Evolutionary conservation across 306 rosid species (phyloP), one percentile per base, ranked within the genome.

Genomic region (Hylodesmum podocarpum): DNA sequence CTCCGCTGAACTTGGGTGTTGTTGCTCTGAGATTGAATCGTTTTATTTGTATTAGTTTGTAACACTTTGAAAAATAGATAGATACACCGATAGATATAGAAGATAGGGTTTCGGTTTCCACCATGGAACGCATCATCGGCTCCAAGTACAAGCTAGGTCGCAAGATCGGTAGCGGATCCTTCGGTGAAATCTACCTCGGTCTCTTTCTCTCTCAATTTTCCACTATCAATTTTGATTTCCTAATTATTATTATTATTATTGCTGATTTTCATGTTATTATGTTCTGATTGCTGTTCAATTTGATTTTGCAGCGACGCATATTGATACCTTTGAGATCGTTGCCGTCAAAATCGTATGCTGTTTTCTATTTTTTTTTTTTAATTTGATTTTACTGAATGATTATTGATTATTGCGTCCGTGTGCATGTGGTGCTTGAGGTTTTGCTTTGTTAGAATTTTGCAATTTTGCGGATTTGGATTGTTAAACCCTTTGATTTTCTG

Each of bases 141-240:
- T 78, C 86, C 65, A 90, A 90, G 87, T 94, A 82, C 87, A 94
- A 90, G 87, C 91, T 91, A 33, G 97, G 98, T 68, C 93, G 97
- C 73, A 94, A 94, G 94, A 94, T 94, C 93, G 98, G 98, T 54
- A 91, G 98, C 83, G 98, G 97, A 82, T 94, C 98, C 71, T 94
- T 94, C 78, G 98, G 98, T 3, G 97, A 94, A 89, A 94, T 94
- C 79, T 94, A 78, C 55, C 96, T 94, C 33, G 98, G 98, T 94
- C 39, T 62, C 36, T 65, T 29, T 34, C 39, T 66, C 54, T 33
- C 49, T 22, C 62, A 10, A 4, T 19, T 31, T 59, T 12, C 18
- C 4, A 14, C 2, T 34, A 12, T n/a, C 12, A 29, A 31, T 31
- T 19, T 15, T 31, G 37, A 13, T 5, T 63, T 74, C 22, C 64